Conservation (phyloP, 495 filamentous ascomycete genomes). For the Glutinoglossum americanum region DNA sequence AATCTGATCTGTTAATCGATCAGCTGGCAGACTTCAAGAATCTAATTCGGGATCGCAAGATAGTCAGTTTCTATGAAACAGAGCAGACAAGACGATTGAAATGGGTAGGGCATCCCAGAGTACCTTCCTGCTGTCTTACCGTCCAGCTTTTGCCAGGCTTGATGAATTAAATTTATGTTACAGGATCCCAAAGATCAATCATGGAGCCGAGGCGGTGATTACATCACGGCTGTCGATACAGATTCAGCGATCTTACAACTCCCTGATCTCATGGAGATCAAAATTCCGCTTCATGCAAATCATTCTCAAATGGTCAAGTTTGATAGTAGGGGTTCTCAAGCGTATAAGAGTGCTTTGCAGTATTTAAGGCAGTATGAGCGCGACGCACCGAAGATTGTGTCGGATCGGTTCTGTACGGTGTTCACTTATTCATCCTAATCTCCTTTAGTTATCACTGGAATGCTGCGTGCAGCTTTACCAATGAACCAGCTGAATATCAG, state of each 20-base stretch:
- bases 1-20: constrained; percentile 9
- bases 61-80: constrained; percentile 2
- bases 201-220: constrained; percentile 7
- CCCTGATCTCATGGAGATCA: neutral
- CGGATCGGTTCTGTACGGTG: too few relatives aligned
- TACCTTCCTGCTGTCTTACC: too few relatives aligned
- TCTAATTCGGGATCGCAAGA: constrained; percentile 29
- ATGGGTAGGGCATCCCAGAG: neutral
- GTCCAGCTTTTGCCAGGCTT: neutral
- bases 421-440: too few relatives aligned
- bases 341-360: too few relatives aligned
- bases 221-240: neutral
- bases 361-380: too few relatives aligned
- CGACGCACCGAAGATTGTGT: too few relatives aligned
- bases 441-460: too few relatives aligned
- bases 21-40: constrained; percentile 38
- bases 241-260: neutral
- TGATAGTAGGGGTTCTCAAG: neutral
- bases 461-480: too few relatives aligned
- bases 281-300: neutral
- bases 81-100: neutral
- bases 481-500: too few relatives aligned
- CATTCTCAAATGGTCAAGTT: constrained; percentile 1
- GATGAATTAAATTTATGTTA: neutral
- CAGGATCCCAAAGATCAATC: neutral